Evolutionary conservation across 2,329 filamentous ascomycete genomes (phyloP).

Genomic region (Teratosphaeria zuluensis): DNA sequence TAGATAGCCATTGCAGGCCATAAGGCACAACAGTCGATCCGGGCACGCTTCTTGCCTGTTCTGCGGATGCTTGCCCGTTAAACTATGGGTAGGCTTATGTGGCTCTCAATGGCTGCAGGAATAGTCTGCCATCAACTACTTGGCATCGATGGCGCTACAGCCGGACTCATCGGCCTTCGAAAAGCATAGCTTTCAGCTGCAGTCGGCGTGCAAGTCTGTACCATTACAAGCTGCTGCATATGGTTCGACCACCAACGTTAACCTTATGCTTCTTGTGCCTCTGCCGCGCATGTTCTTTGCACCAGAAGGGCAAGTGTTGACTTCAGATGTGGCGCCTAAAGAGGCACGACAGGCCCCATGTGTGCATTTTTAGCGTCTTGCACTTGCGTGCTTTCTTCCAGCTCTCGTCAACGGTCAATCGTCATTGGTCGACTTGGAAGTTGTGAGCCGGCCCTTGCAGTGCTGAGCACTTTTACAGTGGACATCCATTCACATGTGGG

Average conservation of each 20-base stretch:
- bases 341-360: neutral
- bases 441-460: neutral
- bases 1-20: slow-evolving; percentile 18
- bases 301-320: neutral
- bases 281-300: slow-evolving; percentile 8
- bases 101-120: slow-evolving; percentile 16
- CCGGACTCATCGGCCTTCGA: slow-evolving; percentile 15
- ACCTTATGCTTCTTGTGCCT: slow-evolving; percentile 5
- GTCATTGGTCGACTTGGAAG: slow-evolving; percentile 1
- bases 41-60: slow-evolving; percentile 4
- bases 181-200: slow-evolving; percentile 9
- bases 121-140: slow-evolving; percentile 10
- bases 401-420: neutral
- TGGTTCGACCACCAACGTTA: neutral
- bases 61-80: slow-evolving; percentile 5
- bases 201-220: neutral
- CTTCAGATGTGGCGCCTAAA: neutral
- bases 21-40: slow-evolving; percentile 14
- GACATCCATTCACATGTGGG: neutral
- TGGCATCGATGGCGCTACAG: slow-evolving; percentile 6
- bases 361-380: neutral
- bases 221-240: neutral
- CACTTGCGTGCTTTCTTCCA: neutral
- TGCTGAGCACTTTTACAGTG: neutral
- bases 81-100: slow-evolving; percentile 9